These are phyloP conservation scores for Gossypium australe DNA, from an alignment of 345 rosid genomes.

Conservation along the genomic window DNA sequence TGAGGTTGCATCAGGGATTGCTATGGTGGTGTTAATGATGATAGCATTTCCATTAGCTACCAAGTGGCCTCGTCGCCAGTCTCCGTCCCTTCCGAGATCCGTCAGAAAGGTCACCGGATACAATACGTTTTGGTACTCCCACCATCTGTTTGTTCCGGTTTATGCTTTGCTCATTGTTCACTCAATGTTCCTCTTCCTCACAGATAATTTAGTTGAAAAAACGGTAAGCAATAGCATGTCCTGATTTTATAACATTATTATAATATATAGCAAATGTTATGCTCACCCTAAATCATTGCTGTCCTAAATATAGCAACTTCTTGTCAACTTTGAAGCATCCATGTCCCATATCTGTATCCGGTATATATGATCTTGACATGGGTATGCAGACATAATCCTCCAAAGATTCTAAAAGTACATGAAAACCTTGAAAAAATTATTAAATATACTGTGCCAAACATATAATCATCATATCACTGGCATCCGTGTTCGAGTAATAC, in stretches of 20 bases:
- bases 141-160: conserved; percentile 47
- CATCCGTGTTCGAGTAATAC: neutral
- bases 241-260: neutral
- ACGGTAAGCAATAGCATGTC: conserved; percentile 29
- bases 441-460: no score
- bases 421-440: no score
- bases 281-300: no score
- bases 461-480: no score
- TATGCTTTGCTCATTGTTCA: conserved; percentile 50
- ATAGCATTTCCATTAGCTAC: conserved; percentile 50
- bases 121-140: conserved; percentile 59
- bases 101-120: conserved; percentile 41
- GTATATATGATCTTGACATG: neutral
- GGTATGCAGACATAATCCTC: no score
- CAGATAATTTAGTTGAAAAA: conserved; percentile 31
- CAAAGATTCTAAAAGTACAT: no score
- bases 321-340: neutral
- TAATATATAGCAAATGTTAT: neutral
- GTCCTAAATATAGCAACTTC: no score
- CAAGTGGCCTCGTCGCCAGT: conserved; percentile 47
- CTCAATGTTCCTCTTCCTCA: conserved; percentile 56
- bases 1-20: conserved; percentile 45
- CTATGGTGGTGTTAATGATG: conserved; percentile 51
- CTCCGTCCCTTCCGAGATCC: conserved; percentile 36
- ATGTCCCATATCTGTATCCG: neutral